phyloP scores from a whole-genome alignment of 2,329 filamentous ascomycete genomes.

The Aspergillus pseudoterreus region DNA sequence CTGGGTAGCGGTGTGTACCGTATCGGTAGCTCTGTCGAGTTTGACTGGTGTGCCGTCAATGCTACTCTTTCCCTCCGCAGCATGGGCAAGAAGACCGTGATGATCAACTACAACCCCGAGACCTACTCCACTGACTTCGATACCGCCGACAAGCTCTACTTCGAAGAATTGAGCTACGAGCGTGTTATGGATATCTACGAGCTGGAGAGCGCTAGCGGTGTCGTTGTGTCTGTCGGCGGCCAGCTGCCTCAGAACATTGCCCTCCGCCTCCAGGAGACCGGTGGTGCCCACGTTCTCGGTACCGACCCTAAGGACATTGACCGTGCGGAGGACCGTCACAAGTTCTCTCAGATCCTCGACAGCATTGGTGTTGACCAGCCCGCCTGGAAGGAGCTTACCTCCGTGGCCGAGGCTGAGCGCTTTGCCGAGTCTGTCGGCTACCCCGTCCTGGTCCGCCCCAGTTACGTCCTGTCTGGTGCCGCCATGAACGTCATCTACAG shows the following conservation, averaged over 20 bases:
- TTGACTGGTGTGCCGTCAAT: conserved; percentile 97
- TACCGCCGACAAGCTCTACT: conserved; percentile 86
- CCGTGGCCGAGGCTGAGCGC: conserved; percentile 76
- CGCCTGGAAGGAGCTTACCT: conserved; percentile 95
- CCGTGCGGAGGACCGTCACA: conserved; percentile 95
- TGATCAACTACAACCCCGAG: conserved; percentile 93
- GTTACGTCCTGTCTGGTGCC: conserved; percentile 93
- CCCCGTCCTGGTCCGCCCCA: conserved; percentile 90
- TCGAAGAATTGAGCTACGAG: conserved; percentile 95
- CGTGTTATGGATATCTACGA: conserved; percentile 99
- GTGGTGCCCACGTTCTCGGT: conserved; percentile 84
- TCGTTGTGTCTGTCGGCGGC: conserved; percentile 93
- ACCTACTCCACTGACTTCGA: conserved; percentile 84
- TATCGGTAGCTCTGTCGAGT: conserved; percentile 96
- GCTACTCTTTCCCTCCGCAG: conserved; percentile 76
- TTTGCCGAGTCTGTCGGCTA: conserved; percentile 86
- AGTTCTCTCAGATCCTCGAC: conserved; percentile 96
- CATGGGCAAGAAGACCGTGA: conserved; percentile 94
- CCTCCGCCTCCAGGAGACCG: conserved; percentile 84
- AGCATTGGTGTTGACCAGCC: conserved; percentile 96
- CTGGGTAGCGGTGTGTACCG: conserved; percentile 95
- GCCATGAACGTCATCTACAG: conserved; percentile 97
- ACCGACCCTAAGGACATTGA: conserved; percentile 94
- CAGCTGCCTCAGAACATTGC: conserved; percentile 98
- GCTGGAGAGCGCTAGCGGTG: conserved; percentile 76